These are phyloP conservation scores for Arabidopsis hybrid DNA, from an alignment of 441 rosid genomes.

Conservation along the genomic window DNA sequence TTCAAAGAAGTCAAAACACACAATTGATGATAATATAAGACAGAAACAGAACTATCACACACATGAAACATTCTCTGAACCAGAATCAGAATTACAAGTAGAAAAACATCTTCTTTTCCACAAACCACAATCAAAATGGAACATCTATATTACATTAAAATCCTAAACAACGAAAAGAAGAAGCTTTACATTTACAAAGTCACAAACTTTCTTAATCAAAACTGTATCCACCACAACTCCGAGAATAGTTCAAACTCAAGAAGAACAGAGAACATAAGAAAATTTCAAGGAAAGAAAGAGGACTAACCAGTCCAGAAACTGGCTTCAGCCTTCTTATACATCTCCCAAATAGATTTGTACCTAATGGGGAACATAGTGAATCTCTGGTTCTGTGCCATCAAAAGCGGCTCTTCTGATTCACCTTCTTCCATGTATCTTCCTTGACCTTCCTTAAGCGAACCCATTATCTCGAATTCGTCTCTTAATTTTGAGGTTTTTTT, in stretches of 20 bases:
- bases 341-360: slow-evolving; percentile 82
- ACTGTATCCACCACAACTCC: background rate
- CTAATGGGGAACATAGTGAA: slow-evolving; percentile 89
- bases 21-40: slow-evolving; percentile 1
- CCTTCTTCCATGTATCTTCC: slow-evolving; percentile 43
- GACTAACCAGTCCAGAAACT: slow-evolving; percentile 92
- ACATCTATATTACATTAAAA: background rate
- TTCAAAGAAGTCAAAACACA: slow-evolving; percentile 5
- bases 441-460: slow-evolving; percentile 52
- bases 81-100: background rate
- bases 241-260: background rate
- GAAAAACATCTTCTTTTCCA: background rate
- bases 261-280: background rate
- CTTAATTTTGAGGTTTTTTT: background rate
- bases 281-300: background rate
- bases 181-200: slow-evolving; percentile 19
- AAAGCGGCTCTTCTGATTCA: slow-evolving; percentile 63
- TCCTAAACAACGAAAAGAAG: background rate
- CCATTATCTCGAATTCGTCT: slow-evolving; percentile 54
- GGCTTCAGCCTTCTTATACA: slow-evolving; percentile 95
- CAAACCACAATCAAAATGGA: background rate
- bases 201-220: slow-evolving; percentile 1
- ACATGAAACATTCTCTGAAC: background rate
- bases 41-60: background rate
- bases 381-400: slow-evolving; percentile 76